Conservation (phyloP, 768 basidiomycete genomes). For the Mycena pura region DNA sequence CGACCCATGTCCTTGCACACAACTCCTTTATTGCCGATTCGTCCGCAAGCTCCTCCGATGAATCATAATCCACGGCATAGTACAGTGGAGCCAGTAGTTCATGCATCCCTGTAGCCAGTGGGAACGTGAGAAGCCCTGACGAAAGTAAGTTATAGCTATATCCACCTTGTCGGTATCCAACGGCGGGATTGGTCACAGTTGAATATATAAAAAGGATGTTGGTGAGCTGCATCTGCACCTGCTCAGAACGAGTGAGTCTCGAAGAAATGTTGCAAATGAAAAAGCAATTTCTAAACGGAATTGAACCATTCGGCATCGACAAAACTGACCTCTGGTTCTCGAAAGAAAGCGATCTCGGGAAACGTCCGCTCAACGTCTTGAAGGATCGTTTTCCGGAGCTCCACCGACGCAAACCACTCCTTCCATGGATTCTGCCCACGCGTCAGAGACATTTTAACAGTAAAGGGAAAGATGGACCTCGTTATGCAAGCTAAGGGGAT, state of each 20-base stretch:
- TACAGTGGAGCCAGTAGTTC: conserved; percentile 91
- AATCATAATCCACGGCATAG: conserved; percentile 84
- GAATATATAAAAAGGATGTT: conserved; percentile 90
- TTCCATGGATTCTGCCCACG: conserved; percentile 87
- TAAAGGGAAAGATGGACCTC: conserved; percentile 52
- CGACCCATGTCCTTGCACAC: conserved; percentile 72
- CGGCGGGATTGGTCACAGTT: conserved; percentile 68
- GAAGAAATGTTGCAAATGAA: not conserved
- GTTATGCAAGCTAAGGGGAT: conserved; percentile 81
- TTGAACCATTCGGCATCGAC: too few species aligned
- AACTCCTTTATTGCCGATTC: conserved; percentile 58
- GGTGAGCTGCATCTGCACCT: conserved; percentile 76
- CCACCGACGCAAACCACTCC: conserved; percentile 89
- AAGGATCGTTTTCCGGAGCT: conserved; percentile 85
- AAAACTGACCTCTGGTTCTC: conserved; percentile 53
- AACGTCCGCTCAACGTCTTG: conserved; percentile 99
- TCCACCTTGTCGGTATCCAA: conserved; percentile 88
- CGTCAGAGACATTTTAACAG: not conserved
- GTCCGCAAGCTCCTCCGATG: conserved; percentile 49
- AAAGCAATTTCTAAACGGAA: too few species aligned
- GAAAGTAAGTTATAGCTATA: not conserved
- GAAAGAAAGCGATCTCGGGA: conserved; percentile 95
- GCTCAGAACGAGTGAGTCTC: not conserved
- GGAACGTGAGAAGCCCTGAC: conserved; percentile 3
- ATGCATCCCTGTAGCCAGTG: conserved; percentile 79